phyloP scores from a whole-genome alignment of 1,139 yeast genomes.

The Suhomyces bokatorum region DNA sequence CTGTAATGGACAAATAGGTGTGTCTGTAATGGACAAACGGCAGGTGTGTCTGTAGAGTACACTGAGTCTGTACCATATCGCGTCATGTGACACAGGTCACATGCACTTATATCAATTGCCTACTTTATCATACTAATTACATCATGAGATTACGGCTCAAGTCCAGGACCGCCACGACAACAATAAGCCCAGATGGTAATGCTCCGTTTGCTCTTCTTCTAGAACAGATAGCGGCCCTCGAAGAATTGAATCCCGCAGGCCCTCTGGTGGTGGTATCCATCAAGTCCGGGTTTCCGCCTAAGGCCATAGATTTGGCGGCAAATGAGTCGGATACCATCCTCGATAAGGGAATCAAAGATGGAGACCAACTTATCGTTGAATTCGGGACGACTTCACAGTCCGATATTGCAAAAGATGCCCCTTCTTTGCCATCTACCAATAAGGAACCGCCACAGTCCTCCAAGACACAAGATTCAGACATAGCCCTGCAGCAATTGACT shows the following conservation, averaged over 20 bases:
- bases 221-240: constrained; percentile 15
- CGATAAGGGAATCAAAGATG: constrained; percentile 46
- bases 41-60: no score
- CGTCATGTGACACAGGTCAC: no score
- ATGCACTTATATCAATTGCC: no score
- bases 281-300: constrained; percentile 65
- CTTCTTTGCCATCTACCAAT: background rate
- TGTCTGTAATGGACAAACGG: no score
- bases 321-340: constrained; percentile 24
- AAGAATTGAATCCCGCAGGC: constrained; percentile 17
- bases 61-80: no score
- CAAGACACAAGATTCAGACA: background rate
- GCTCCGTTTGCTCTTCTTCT: constrained; percentile 19
- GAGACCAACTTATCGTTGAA: constrained; percentile 56
- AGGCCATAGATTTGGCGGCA: constrained; percentile 32
- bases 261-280: constrained; percentile 23
- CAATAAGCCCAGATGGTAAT: constrained; percentile 18
- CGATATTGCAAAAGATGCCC: background rate
- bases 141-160: constrained; percentile 29
- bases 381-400: background rate
- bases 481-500: constrained; percentile 2
- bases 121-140: no score
- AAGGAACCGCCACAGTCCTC: background rate
- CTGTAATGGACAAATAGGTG: no score
- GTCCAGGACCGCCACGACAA: constrained; percentile 19